Conservation (phyloP, 2,329 filamentous ascomycete genomes). For the Penicillium vulpinum region DNA sequence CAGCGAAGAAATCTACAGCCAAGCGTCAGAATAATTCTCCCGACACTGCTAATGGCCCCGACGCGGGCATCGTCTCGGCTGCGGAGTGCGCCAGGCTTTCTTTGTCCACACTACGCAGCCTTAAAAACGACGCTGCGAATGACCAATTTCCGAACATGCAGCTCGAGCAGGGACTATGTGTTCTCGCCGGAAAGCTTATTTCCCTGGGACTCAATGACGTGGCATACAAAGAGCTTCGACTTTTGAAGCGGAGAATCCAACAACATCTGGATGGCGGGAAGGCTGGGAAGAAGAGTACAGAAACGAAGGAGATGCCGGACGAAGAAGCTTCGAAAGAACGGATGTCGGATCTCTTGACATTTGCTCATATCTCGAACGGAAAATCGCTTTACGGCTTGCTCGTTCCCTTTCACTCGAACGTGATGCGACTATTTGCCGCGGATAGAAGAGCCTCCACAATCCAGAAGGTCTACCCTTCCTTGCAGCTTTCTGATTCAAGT, state of each 20-base stretch:
- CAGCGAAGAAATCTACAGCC: constrained; percentile 26
- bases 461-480: constrained; percentile 32
- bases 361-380: constrained; percentile 32
- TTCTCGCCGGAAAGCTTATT: constrained; percentile 44
- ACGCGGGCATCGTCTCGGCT: constrained; percentile 31
- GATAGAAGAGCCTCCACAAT: constrained; percentile 36
- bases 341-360: constrained; percentile 40
- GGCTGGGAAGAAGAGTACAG: constrained; percentile 16
- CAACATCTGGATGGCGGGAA: constrained; percentile 29
- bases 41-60: constrained; percentile 26
- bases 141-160: constrained; percentile 37
- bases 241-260: constrained; percentile 40
- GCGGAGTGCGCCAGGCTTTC: constrained; percentile 45
- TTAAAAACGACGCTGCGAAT: constrained; percentile 33
- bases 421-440: constrained; percentile 38
- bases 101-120: constrained; percentile 38
- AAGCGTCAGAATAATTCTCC: constrained; percentile 18
- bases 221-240: constrained; percentile 43
- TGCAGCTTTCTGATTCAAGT: constrained; percentile 37
- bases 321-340: constrained; percentile 37
- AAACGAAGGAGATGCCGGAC: constrained; percentile 18
- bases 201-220: constrained; percentile 43
- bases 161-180: constrained; percentile 46
- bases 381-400: constrained; percentile 34
- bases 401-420: constrained; percentile 43